A percentile compares a stretch with the other conserved stretches of the same genome.
These are phyloP conservation scores for Novymonas esmeraldas DNA, from an alignment of 208 protist species.

Conservation along the genomic window DNA sequence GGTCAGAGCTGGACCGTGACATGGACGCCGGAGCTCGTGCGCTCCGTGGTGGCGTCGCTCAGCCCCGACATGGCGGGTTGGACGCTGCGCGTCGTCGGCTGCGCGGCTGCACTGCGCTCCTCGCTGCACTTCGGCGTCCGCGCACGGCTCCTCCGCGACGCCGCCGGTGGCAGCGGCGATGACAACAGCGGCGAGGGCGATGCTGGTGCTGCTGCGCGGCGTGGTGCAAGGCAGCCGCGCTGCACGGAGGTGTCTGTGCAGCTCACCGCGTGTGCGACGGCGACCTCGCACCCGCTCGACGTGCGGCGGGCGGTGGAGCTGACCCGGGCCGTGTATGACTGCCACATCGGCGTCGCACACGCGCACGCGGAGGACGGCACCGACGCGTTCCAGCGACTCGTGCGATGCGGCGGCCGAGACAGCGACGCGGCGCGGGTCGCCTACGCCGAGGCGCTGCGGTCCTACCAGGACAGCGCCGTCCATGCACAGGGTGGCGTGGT, in stretches of 20 bases:
- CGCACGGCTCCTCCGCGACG: neutral
- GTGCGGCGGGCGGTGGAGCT: conserved; percentile 20
- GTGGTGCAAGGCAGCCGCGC: neutral
- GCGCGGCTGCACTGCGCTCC: neutral
- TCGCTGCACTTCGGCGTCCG: conserved; percentile 15
- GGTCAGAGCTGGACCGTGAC: conserved; percentile 15
- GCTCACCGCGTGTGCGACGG: conserved; percentile 8
- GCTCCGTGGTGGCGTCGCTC: neutral
- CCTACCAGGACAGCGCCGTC: conserved; percentile 24
- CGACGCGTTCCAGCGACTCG: conserved; percentile 18
- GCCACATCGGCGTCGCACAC: conserved; percentile 28
- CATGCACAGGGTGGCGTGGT: conserved; percentile 25
- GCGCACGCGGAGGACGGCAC: conserved; percentile 36
- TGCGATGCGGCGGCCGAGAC: neutral
- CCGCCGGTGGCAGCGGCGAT: neutral
- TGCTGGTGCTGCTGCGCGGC: too few relatives aligned
- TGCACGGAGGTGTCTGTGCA: conserved; percentile 8
- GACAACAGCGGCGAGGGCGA: too few relatives aligned
- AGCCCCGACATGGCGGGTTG: neutral
- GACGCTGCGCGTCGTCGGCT: conserved; percentile 2
- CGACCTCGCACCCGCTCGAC: conserved; percentile 29
- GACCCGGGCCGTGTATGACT: conserved; percentile 2
- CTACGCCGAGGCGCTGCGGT: conserved; percentile 6
- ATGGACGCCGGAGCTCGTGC: conserved; percentile 24
- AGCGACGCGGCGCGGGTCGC: neutral